Percentiles rank a stretch among this genome's conserved stretches.
These are phyloP conservation scores for Pseudogymnoascus sp. DNA, from an alignment of 2,329 filamentous ascomycete genomes.

Conservation along the genomic window DNA sequence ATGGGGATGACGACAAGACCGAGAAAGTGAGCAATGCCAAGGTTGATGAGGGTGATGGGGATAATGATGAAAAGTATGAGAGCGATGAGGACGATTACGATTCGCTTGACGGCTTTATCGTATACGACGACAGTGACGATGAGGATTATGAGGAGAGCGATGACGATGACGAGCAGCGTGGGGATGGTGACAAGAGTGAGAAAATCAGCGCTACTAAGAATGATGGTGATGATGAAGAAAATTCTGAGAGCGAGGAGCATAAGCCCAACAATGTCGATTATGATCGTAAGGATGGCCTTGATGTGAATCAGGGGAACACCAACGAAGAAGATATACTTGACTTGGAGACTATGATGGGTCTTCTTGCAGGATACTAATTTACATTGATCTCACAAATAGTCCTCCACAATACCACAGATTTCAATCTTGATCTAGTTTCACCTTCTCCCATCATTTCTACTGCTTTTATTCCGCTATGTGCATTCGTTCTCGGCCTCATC, in stretches of 20 bases:
- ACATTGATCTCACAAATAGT: background rate
- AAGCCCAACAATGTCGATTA: no score
- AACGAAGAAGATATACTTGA: no score
- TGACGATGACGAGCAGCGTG: constrained; percentile 23
- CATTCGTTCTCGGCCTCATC: background rate
- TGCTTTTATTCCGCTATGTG: background rate
- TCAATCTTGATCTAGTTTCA: background rate
- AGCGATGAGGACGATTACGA: constrained; percentile 12
- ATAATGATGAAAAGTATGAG: constrained; percentile 9
- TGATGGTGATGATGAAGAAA: no score
- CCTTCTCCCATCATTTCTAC: background rate
- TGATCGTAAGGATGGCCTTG: no score
- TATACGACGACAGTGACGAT: constrained; percentile 14
- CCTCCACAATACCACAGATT: background rate
- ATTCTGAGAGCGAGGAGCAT: no score
- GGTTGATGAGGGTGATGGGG: background rate
- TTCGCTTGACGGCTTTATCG: constrained; percentile 12
- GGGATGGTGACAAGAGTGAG: constrained; percentile 19
- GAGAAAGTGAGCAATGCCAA: background rate
- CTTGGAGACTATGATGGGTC: no score
- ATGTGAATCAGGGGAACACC: no score
- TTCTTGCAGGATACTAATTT: no score
- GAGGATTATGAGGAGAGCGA: constrained; percentile 16
- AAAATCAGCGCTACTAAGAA: background rate
- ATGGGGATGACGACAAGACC: background rate